Conservation (phyloP, 129 eudicot species). For the Escallonia herrerae region DNA sequence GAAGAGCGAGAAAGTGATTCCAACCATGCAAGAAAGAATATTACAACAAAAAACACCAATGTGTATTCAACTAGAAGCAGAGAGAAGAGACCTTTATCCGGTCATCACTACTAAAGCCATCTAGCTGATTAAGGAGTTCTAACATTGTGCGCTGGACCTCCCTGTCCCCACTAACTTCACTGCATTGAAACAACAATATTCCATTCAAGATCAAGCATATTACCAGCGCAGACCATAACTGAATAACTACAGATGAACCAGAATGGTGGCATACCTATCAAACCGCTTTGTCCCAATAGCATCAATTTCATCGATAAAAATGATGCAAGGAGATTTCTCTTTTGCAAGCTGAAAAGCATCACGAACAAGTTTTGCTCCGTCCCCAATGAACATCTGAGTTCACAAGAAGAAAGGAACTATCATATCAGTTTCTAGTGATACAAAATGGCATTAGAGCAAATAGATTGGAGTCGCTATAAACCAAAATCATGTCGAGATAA, state of each 20-base stretch:
- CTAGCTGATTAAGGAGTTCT: slow-evolving; percentile 91
- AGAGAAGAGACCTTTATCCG: slow-evolving; percentile 59
- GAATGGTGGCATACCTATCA: slow-evolving; percentile 51
- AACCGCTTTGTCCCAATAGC: slow-evolving; percentile 99
- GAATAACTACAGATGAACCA: no score
- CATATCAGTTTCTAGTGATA: no score
- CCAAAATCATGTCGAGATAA: no score
- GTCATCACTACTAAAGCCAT: slow-evolving; percentile 98
- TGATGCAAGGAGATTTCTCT: slow-evolving; percentile 96
- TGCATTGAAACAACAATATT: slow-evolving; percentile 20
- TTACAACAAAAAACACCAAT: background rate
- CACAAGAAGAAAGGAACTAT: background rate
- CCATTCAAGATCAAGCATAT: no score
- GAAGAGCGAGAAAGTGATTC: background rate
- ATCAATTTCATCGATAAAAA: slow-evolving; percentile 95
- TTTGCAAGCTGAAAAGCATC: slow-evolving; percentile 94
- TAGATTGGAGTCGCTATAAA: no score
- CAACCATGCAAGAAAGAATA: background rate
- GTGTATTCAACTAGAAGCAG: background rate
- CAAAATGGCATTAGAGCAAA: no score
- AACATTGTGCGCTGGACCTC: slow-evolving; percentile 97
- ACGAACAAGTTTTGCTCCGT: slow-evolving; percentile 97
- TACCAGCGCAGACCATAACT: no score
- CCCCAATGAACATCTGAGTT: slow-evolving; percentile 90
- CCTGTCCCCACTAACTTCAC: slow-evolving; percentile 99